Percentiles rank a stretch among this genome's conserved stretches.
These are phyloP conservation scores for Solanum rostratum DNA, from an alignment of 257 asterid genomes.

Conservation along the genomic window DNA sequence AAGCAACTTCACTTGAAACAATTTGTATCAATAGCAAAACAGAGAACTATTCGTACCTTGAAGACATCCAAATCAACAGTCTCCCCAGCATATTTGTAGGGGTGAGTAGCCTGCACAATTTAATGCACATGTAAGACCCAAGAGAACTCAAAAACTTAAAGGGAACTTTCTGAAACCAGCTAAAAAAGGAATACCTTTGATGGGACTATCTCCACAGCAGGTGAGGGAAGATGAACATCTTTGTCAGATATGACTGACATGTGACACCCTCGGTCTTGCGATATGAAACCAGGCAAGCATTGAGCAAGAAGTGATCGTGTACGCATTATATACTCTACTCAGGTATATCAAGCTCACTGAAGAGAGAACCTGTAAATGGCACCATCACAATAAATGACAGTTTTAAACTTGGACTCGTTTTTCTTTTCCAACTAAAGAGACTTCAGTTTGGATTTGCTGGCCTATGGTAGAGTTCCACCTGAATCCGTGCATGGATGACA, in stretches of 20 bases:
- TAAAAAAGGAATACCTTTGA: slow-evolving; percentile 10
- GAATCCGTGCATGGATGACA: neutral
- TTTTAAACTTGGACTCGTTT: neutral
- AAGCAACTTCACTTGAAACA: neutral
- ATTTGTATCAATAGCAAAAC: neutral
- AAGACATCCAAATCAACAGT: slow-evolving; percentile 17
- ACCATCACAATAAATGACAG: neutral
- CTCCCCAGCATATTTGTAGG: slow-evolving; percentile 20
- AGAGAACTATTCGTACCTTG: slow-evolving; percentile 6
- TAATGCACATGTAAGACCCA: neutral
- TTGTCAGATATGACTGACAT: slow-evolving; percentile 8
- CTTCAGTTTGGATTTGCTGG: neutral
- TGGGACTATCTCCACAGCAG: slow-evolving; percentile 29
- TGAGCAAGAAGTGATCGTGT: slow-evolving; percentile 25
- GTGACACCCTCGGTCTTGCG: slow-evolving; percentile 20
- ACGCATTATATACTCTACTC: slow-evolving; percentile 6
- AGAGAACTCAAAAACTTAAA: neutral
- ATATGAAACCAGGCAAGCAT: slow-evolving; percentile 24
- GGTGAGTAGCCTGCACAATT: slow-evolving; percentile 15
- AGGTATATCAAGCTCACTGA: neutral
- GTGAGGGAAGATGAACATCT: slow-evolving; percentile 24
- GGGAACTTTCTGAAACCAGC: neutral
- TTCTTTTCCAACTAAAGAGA: neutral
- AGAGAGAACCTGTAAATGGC: slow-evolving; percentile 1
- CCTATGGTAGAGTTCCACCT: neutral